phyloP scores from a whole-genome alignment of 352 stramenopile genomes.

The Phytophthora multivora region DNA sequence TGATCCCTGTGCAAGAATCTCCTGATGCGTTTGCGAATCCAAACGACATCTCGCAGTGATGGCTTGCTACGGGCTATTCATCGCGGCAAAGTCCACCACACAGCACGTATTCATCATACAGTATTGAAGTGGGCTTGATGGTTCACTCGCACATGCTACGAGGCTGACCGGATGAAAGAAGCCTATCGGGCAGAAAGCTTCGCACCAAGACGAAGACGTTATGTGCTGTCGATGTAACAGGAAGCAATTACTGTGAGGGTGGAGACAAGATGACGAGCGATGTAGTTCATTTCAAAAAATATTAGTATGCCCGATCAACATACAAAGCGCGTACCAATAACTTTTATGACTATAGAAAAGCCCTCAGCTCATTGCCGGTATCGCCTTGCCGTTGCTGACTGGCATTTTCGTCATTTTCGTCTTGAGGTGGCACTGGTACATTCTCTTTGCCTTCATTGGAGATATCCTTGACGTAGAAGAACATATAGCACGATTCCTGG shows the following conservation, averaged over 20 bases:
- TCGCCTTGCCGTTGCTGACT: slow-evolving; percentile 21
- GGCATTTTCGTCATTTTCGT: slow-evolving; percentile 32
- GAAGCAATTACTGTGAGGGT: neutral
- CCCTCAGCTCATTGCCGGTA: slow-evolving; percentile 21
- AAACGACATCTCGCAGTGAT: slow-evolving; percentile 64
- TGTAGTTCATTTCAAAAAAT: slow-evolving; percentile 35
- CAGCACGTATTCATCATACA: neutral
- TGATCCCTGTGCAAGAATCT: slow-evolving; percentile 74
- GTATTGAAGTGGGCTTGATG: too few relatives aligned
- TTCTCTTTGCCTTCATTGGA: slow-evolving; percentile 71
- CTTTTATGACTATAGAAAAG: slow-evolving; percentile 39
- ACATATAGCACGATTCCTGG: slow-evolving; percentile 89
- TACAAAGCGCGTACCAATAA: slow-evolving; percentile 1
- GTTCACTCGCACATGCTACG: too few relatives aligned
- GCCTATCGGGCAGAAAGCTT: neutral
- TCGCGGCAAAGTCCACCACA: neutral
- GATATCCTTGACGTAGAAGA: slow-evolving; percentile 75
- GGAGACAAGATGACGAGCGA: slow-evolving; percentile 8
- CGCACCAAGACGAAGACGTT: slow-evolving; percentile 12
- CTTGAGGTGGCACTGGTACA: slow-evolving; percentile 24
- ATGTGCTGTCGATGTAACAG: neutral
- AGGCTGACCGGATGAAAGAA: neutral
- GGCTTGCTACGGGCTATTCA: too few relatives aligned
- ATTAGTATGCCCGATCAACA: slow-evolving; percentile 39
- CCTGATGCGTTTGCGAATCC: slow-evolving; percentile 73